Conservation (phyloP, 2,329 filamentous ascomycete species). For the Sphaerulina musiva region DNA sequence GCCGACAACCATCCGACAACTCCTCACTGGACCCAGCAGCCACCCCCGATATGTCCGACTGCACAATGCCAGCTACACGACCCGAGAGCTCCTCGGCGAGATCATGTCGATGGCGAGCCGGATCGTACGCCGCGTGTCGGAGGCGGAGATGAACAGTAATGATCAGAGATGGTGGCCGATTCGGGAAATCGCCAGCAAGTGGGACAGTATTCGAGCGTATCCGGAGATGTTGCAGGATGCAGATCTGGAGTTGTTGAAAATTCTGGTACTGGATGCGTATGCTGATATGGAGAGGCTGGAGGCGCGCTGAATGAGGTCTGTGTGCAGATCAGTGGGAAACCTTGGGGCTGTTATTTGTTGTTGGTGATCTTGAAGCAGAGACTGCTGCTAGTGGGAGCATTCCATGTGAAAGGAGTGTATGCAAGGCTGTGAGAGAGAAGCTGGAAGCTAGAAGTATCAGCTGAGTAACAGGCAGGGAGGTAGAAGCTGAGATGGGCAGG, state of each 20-base stretch:
- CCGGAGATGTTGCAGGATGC: constrained; percentile 19
- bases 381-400: too few relatives aligned
- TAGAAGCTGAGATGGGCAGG: too few relatives aligned
- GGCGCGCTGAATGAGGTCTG: neutral
- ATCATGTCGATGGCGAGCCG: constrained; percentile 16
- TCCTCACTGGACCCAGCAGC: constrained; percentile 10
- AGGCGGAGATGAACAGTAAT: constrained; percentile 11
- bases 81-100: constrained; percentile 14
- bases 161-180: constrained; percentile 16
- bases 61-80: constrained; percentile 12
- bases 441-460: too few relatives aligned
- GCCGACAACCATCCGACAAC: constrained; percentile 14
- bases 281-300: constrained; percentile 16
- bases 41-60: constrained; percentile 17
- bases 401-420: too few relatives aligned
- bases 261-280: constrained; percentile 19
- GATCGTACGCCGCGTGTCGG: constrained; percentile 12
- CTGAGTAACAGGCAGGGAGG: too few relatives aligned
- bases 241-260: constrained; percentile 18
- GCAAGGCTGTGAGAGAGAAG: too few relatives aligned
- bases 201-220: constrained; percentile 19
- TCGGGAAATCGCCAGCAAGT: constrained; percentile 18
- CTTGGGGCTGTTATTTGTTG: too few relatives aligned
- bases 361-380: too few relatives aligned
- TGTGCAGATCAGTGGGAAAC: neutral